Evolutionary conservation across 2,329 filamentous ascomycete genomes (phyloP).

Genomic region (Verticillium klebahnii): DNA sequence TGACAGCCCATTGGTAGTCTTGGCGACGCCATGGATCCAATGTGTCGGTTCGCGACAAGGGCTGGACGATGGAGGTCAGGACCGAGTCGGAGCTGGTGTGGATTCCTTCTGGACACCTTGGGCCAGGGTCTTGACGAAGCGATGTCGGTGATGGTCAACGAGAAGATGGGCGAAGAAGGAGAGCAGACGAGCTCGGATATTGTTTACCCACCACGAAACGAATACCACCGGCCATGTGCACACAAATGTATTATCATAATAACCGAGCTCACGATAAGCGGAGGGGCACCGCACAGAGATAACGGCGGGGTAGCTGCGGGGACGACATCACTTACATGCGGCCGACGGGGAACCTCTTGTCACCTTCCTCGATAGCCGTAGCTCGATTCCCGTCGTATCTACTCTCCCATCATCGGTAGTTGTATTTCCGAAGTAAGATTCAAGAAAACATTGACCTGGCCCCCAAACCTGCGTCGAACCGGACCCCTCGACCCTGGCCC

Average conservation of each 20-base stretch:
- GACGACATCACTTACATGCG: not conserved
- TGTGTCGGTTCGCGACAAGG: not conserved
- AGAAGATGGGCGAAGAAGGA: not conserved
- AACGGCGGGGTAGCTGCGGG: conserved; percentile 2
- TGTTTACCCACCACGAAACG: not conserved
- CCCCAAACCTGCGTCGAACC: not conserved
- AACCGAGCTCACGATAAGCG: not conserved
- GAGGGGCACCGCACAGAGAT: not conserved
- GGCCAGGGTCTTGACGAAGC: not conserved
- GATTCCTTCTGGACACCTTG: not conserved
- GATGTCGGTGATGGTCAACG: not conserved
- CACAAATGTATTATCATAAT: not conserved
- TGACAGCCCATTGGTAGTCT: not conserved
- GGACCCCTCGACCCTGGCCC: not conserved
- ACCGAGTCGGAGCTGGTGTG: not conserved
- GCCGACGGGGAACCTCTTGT: not conserved
- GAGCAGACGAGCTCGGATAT: not conserved
- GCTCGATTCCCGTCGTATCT: not conserved
- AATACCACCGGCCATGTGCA: not conserved
- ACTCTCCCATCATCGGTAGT: not conserved
- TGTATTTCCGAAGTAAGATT: not conserved
- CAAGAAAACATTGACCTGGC: not conserved
- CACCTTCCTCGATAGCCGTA: not conserved
- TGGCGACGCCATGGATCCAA: not conserved
- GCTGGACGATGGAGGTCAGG: not conserved